These are phyloP conservation scores for Claviceps maximensis DNA, from an alignment of 2,329 filamentous ascomycete genomes.

Conservation along the genomic window DNA sequence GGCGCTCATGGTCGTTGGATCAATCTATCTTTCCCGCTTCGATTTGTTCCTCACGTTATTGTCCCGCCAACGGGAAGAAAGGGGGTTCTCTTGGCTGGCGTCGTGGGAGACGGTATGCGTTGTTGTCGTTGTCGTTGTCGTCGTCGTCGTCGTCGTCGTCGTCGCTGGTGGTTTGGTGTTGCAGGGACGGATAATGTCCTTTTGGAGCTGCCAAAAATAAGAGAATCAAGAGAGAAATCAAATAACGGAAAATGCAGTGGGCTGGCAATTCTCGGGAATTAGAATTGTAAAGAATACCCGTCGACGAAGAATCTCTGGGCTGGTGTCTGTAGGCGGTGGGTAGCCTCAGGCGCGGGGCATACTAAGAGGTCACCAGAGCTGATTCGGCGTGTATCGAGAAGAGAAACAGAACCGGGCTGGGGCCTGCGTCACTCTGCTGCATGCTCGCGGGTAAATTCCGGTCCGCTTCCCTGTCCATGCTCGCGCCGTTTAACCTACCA, in stretches of 20 bases:
- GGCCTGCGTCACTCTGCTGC: background rate
- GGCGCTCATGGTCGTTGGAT: conserved; percentile 19
- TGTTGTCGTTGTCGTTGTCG: background rate
- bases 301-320: background rate
- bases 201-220: background rate
- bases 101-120: background rate
- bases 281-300: background rate
- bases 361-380: background rate
- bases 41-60: background rate
- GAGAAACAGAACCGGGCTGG: background rate
- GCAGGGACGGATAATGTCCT: conserved; percentile 2
- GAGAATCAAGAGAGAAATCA: too few species aligned
- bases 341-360: background rate
- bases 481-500: too few species aligned
- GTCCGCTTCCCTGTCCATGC: background rate
- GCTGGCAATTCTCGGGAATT: background rate
- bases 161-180: background rate
- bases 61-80: background rate
- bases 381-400: background rate
- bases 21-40: background rate
- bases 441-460: conserved; percentile 8
- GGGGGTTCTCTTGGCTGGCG: background rate
- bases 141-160: too few species aligned
- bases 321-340: background rate
- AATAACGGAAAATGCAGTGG: background rate